Base-by-base conservation (phyloP, 805 yeast species). In the Ogataea methanolica region DNA sequence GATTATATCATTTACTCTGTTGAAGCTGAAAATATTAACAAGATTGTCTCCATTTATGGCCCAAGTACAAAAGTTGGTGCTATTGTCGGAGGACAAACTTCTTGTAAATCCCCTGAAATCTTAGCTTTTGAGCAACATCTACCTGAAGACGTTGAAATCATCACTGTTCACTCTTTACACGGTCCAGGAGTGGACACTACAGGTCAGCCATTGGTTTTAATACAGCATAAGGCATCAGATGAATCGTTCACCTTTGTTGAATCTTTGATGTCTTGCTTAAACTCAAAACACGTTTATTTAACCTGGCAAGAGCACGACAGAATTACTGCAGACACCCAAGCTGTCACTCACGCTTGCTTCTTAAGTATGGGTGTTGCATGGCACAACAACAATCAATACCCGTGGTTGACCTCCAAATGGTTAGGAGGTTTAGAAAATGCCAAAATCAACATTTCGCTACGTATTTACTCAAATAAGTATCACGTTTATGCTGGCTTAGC, bases 401-500 rank as follows among this genome's bases (percentile, higher is more conserved):
- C 99, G 0, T 94, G 99, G 99, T 84, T 82, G 53, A 76, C 82
- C 3, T 78, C 84, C 0, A 80, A 84, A 60, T 90, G 96, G 92
- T 70, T 81, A 23, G 98, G 98, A 14, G 98, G 99, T 2, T 73
- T 94, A 41, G 99, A 94, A 64, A 92, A 94, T 63, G 98, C 96
- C 15, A 94, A 94, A 59, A 87, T 91, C 62, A 94, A 94, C 63
- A 90, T 94, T 33, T 86, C 98, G 1, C 69, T 94, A 62, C 74
- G 99, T 53, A 94, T 94, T 43, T 94, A 76, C 65, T 82, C 96
- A 16, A 94, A 91, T 67, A 90, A 91, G 67, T 94, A 97, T 96
- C 99, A 94, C 65, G 98, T 94, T 31, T 94, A 94, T 62, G 98
- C 98, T 5, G 99, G 99, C 0, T 73, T 94, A 58, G 97, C 98